phyloP scores from a whole-genome alignment of 805 yeast genomes.

The Komagataella ulmi region DNA sequence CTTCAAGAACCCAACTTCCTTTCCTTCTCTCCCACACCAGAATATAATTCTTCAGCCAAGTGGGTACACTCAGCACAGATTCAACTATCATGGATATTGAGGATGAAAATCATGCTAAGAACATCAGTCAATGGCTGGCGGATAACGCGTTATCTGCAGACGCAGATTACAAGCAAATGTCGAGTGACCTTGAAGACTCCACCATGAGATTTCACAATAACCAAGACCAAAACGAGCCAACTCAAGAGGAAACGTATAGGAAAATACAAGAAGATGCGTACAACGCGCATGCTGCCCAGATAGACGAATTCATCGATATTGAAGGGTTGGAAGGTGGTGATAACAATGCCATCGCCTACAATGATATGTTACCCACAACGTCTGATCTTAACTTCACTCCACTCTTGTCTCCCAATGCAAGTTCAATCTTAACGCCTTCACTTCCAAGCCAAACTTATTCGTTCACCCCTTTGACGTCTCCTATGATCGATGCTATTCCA shows the following conservation, averaged over 20 bases:
- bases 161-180: not conserved
- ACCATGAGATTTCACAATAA: not conserved
- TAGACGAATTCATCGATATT: not conserved
- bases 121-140: not conserved
- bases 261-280: not conserved
- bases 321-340: not conserved
- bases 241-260: not conserved
- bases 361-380: not conserved
- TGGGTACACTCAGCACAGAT: not conserved
- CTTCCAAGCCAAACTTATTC: slow-evolving; percentile 8
- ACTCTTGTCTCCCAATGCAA: slow-evolving; percentile 50
- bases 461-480: slow-evolving; percentile 48
- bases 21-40: not conserved
- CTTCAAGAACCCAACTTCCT: not conserved
- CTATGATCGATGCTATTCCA: slow-evolving; percentile 35
- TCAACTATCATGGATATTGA: not conserved
- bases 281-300: not conserved
- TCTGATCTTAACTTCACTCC: slow-evolving; percentile 40
- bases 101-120: not conserved
- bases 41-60: not conserved
- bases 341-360: not conserved
- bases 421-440: slow-evolving; percentile 25
- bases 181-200: not conserved
- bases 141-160: not conserved
- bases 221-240: not conserved